These are phyloP conservation scores for Fomes fomentarius DNA, from an alignment of 1,284 basidiomycete genomes.

Conservation along the genomic window DNA sequence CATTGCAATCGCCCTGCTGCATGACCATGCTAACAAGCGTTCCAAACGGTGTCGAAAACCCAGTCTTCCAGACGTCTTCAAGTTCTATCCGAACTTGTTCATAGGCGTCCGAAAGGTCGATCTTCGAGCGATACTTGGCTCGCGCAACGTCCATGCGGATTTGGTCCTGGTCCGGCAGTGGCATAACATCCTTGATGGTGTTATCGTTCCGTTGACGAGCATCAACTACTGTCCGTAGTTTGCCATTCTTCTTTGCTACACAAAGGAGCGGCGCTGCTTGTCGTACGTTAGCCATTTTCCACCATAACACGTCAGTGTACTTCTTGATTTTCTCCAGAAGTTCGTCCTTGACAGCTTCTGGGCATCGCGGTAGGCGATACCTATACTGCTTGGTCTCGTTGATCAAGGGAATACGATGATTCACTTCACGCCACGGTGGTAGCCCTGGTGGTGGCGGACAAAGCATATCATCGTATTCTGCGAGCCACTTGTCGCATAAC, in stretches of 20 bases:
- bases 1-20: constrained; percentile 39
- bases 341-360: constrained; percentile 27
- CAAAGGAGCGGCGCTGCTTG: too few relatives aligned
- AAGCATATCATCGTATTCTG: constrained; percentile 12
- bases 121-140: constrained; percentile 28
- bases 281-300: too few relatives aligned
- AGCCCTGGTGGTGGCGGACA: constrained; percentile 3
- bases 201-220: constrained; percentile 30
- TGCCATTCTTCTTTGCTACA: constrained; percentile 26
- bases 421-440: constrained; percentile 11
- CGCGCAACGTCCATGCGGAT: constrained; percentile 32
- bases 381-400: constrained; percentile 28
- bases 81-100: constrained; percentile 29
- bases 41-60: constrained; percentile 29
- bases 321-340: too few relatives aligned
- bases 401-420: constrained; percentile 28
- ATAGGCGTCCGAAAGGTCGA: constrained; percentile 35
- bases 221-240: constrained; percentile 31
- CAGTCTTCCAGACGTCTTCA: constrained; percentile 27
- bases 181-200: constrained; percentile 33
- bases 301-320: too few relatives aligned
- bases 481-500: constrained; percentile 5
- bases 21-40: constrained; percentile 33
- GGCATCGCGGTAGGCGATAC: constrained; percentile 27
- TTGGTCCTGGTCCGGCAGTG: constrained; percentile 37